Conservation (phyloP, 2,329 filamentous ascomycete genomes). For the Gyromitra esculenta region DNA sequence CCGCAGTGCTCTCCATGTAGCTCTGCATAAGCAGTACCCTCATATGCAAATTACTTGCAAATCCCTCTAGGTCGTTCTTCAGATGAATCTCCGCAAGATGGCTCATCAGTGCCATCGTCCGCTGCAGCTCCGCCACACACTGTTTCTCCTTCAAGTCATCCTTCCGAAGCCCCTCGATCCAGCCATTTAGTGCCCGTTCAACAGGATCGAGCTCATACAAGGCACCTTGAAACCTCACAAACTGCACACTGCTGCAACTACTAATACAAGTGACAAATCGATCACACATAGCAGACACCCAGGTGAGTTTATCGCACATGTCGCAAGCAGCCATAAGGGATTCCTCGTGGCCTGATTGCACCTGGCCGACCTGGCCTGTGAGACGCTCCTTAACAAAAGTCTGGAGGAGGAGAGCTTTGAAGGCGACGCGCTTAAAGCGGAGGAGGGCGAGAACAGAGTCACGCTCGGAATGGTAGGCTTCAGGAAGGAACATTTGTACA, state of each 20-base stretch:
- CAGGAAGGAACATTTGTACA: constrained; percentile 81
- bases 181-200: constrained; percentile 85
- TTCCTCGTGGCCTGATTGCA: constrained; percentile 75
- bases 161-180: constrained; percentile 83
- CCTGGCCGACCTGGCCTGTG: constrained; percentile 66
- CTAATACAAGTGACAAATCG: constrained; percentile 84
- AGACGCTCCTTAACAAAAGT: constrained; percentile 82
- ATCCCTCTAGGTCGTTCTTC: constrained; percentile 73
- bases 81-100: constrained; percentile 86
- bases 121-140: constrained; percentile 81
- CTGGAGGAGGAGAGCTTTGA: constrained; percentile 84
- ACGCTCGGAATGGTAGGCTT: constrained; percentile 79
- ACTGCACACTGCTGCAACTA: constrained; percentile 79
- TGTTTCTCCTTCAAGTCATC: constrained; percentile 88
- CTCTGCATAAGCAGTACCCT: constrained; percentile 78
- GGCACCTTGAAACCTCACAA: constrained; percentile 79
- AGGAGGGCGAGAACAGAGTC: constrained; percentile 90
- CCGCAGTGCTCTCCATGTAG: constrained; percentile 80
- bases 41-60: constrained; percentile 83
- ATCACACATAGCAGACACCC: constrained; percentile 83
- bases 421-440: constrained; percentile 84
- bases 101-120: constrained; percentile 82
- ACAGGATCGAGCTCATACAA: constrained; percentile 90
- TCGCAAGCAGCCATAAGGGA: constrained; percentile 82
- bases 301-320: constrained; percentile 83